Evolutionary conservation across 768 basidiomycete species (phyloP), one percentile per base, ranked within the genome.

Genomic region (Lactarius evosmus): DNA sequence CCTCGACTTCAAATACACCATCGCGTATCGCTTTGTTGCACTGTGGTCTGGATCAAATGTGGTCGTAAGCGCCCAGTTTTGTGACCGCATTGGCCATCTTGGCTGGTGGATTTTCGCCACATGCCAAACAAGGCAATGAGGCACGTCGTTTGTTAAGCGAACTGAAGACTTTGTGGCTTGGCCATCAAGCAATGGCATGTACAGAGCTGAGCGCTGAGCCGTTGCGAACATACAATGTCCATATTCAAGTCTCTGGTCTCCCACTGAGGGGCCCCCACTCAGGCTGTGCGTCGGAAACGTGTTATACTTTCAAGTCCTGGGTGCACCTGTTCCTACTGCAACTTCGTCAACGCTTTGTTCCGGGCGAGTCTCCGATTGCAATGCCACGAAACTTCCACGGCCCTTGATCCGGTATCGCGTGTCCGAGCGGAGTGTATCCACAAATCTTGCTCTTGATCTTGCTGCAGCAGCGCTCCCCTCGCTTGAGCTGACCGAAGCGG

Each of bases 11-110:
- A 63, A 40, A 63, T 58, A 40, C 30, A 6, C 34, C 29, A 4
- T 52, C 11, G 22, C 17, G 52, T 53, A n/a, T 53, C 30, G 17
- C 38, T 40, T 58, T 40, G 62, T 52, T 34, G 36, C 36, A 33
- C n/a, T 54, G 38, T 55, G 17, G 16, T 34, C n/a, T 25, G 16
- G 11, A 5, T 27, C 7, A 29, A 49, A 16, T 49, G 54, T 61
- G 54, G 61, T 34, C 33, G 50, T 3, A 16, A 16, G 4, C 56
- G 40, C 36, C 11, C 27, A 36, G 34, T 30, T 56, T 50, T 62
- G 46, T 49, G 46, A 54, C 38, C 19, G 14, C 8, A 27, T 55
- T 44, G 40, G 19, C 29, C 41, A 40, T 14, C 2, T 22, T 46
- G 41, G 8, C 25, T 29, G 2, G 6, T 17, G 36, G 32, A 34